Conservation (phyloP, 1,284 basidiomycete genomes). For the Papiliotrema terrestris region DNA sequence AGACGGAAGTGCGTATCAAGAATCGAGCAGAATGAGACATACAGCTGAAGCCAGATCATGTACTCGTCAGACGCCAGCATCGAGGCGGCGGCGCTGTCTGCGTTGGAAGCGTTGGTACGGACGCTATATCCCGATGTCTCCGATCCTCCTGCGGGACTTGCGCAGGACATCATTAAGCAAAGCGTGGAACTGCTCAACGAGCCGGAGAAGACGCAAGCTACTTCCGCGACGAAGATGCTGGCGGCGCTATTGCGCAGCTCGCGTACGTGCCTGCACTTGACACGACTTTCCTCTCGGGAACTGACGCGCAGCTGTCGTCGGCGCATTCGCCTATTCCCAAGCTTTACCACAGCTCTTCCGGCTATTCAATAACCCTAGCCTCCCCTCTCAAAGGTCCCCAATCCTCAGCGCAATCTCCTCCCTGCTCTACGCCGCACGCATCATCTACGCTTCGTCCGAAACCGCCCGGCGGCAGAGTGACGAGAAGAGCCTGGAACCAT, state of each 20-base stretch:
- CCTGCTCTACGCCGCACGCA: slow-evolving; percentile 43
- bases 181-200: slow-evolving; percentile 74
- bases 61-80: slow-evolving; percentile 76
- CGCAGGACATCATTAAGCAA: slow-evolving; percentile 70
- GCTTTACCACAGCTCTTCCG: slow-evolving; percentile 68
- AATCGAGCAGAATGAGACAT: neutral
- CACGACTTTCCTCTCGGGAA: slow-evolving; percentile 6
- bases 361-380: slow-evolving; percentile 72
- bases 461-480: slow-evolving; percentile 28
- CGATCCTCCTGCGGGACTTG: slow-evolving; percentile 56
- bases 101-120: slow-evolving; percentile 65
- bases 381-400: slow-evolving; percentile 68
- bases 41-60: slow-evolving; percentile 65
- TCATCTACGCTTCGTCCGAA: slow-evolving; percentile 32
- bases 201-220: slow-evolving; percentile 86
- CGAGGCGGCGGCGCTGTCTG: slow-evolving; percentile 66
- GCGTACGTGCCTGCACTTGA: slow-evolving; percentile 53
- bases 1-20: slow-evolving; percentile 65
- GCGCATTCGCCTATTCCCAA: slow-evolving; percentile 63
- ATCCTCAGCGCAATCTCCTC: slow-evolving; percentile 60
- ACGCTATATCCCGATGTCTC: slow-evolving; percentile 60
- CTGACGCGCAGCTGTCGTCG: slow-evolving; percentile 60
- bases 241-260: slow-evolving; percentile 71
- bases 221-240: slow-evolving; percentile 75
- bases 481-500: slow-evolving; percentile 57